These are phyloP conservation scores for Babjeviella inositovora DNA, from an alignment of 805 yeast genomes.

Conservation along the genomic window DNA sequence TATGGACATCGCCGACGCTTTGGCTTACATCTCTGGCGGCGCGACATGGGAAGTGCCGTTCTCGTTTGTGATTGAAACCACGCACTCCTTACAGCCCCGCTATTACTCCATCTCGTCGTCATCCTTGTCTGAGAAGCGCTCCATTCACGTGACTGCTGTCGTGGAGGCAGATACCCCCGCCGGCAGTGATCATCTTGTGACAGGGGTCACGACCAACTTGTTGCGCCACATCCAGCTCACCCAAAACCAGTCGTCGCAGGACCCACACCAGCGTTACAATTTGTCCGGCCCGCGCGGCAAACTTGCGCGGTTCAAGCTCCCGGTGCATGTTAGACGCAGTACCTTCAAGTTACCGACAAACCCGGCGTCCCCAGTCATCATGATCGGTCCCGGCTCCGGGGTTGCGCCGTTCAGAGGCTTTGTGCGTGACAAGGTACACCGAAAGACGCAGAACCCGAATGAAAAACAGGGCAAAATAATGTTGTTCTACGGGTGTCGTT, in stretches of 20 bases:
- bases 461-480: conserved; percentile 53
- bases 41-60: conserved; percentile 75
- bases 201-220: conserved; percentile 88
- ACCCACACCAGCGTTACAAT: conserved; percentile 43
- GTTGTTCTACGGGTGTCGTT: conserved; percentile 82
- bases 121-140: conserved; percentile 56
- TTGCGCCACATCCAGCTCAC: conserved; percentile 52
- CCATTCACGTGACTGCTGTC: conserved; percentile 77
- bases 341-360: conserved; percentile 87
- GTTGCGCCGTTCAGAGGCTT: conserved; percentile 97
- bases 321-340: conserved; percentile 89
- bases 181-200: conserved; percentile 20
- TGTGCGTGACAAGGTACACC: conserved; percentile 68
- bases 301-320: conserved; percentile 43
- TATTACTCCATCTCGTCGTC: conserved; percentile 94
- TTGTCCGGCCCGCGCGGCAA: conserved; percentile 70
- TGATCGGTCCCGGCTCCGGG: conserved; percentile 98
- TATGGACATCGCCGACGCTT: conserved; percentile 63
- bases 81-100: conserved; percentile 81
- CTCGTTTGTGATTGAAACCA: conserved; percentile 65
- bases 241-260: conserved; percentile 26
- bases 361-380: conserved; percentile 67
- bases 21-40: conserved; percentile 45
- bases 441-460: conserved; percentile 26
- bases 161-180: conserved; percentile 48